A percentile compares a stretch with the other conserved stretches of the same genome.
phyloP scores from a whole-genome alignment of 176 grass and related monocot species.

The Eremochloa ophiuroides region DNA sequence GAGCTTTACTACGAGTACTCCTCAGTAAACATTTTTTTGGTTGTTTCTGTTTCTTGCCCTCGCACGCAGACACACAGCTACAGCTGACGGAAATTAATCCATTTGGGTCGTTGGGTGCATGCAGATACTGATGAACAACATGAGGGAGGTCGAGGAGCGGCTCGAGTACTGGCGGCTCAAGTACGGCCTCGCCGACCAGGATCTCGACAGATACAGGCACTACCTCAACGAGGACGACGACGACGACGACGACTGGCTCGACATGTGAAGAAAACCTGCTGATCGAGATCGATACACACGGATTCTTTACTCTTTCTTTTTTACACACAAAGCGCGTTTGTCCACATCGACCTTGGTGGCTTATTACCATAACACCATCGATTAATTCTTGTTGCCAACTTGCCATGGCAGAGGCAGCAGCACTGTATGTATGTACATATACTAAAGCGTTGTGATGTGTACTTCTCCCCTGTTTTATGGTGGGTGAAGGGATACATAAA shows the following conservation, averaged over 20 bases:
- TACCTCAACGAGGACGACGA: slow-evolving; percentile 23
- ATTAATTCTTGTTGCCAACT: background rate
- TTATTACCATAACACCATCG: background rate
- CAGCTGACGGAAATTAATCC: background rate
- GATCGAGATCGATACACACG: background rate
- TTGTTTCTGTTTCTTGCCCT: background rate
- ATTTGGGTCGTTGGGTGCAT: too few species aligned
- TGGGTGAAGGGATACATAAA: background rate
- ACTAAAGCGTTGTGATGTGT: background rate
- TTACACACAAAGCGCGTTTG: background rate
- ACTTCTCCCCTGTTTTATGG: slow-evolving; percentile 6
- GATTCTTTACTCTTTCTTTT: too few species aligned
- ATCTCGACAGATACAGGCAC: slow-evolving; percentile 27
- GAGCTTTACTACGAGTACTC: too few species aligned
- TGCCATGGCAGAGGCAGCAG: background rate
- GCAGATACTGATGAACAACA: slow-evolving; percentile 33
- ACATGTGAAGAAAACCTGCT: background rate
- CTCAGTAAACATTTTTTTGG: background rate
- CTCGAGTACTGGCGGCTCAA: slow-evolving; percentile 43
- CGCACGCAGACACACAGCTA: too few species aligned
- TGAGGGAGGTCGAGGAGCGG: slow-evolving; percentile 38
- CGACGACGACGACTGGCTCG: slow-evolving; percentile 34
- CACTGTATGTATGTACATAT: background rate
- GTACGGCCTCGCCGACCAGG: slow-evolving; percentile 33
- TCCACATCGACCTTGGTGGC: background rate